Base-by-base conservation (phyloP, 345 rosid genomes). In the Punica granatum region DNA sequence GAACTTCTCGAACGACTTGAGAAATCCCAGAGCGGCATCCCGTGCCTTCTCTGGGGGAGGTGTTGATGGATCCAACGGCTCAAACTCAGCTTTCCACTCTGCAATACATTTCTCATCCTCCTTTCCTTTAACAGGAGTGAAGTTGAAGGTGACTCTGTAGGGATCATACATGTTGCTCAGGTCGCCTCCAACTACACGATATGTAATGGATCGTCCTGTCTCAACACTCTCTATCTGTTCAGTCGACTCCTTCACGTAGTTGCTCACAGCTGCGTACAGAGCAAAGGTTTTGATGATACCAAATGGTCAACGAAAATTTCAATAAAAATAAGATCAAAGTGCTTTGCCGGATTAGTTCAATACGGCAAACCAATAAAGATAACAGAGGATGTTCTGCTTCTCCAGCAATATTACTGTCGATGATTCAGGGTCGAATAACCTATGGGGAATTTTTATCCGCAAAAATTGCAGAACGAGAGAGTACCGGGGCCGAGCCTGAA, bases 401-500 rank as follows among this genome's bases (percentile, higher is more conserved):
- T n/a, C n/a, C n/a, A n/a, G n/a, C n/a, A n/a, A n/a, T n/a, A n/a
- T n/a, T n/a, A n/a, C n/a, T n/a, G n/a, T n/a, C n/a, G n/a, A n/a
- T n/a, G n/a, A n/a, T n/a, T n/a, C n/a, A n/a, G n/a, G n/a, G n/a
- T n/a, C n/a, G n/a, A n/a, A n/a, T n/a, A n/a, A n/a, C n/a, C n/a
- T n/a, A n/a, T n/a, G n/a, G n/a, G n/a, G n/a, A n/a, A n/a, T n/a
- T n/a, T n/a, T n/a, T n/a, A n/a, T n/a, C n/a, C n/a, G n/a, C n/a
- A n/a, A n/a, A n/a, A n/a, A n/a, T n/a, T n/a, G n/a, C n/a, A n/a
- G n/a, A n/a, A n/a, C n/a, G n/a, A n/a, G n/a, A n/a, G 37, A 31
- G 35, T 14, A 83, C 84, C 78, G 42, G 86, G 80, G n/a, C 84
- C 86, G 58, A 80, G 81, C 76, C 73, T 72, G 76, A 80, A 73